Conservation (phyloP, 257 asterid genomes). For the Penstemon davidsonii region DNA sequence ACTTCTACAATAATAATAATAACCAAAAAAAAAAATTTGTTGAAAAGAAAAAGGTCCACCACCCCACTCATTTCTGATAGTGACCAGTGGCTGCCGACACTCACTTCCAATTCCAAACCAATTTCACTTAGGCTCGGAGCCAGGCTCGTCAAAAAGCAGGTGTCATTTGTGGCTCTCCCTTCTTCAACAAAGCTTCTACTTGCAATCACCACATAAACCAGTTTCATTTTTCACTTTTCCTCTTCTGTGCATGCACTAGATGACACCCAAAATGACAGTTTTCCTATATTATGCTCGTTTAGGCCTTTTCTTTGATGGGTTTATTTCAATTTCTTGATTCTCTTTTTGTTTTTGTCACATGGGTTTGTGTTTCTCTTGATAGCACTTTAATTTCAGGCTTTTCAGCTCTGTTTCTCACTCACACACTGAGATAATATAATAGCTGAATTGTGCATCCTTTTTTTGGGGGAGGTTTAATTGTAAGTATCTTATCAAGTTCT, state of each 20-base stretch:
- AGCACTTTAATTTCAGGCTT: background rate
- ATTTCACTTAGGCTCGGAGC: background rate
- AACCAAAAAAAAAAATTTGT: no score
- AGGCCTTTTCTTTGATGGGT: background rate
- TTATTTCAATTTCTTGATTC: slow-evolving; percentile 21
- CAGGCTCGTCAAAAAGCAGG: slow-evolving; percentile 21
- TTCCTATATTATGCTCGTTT: slow-evolving; percentile 15
- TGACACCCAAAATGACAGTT: background rate
- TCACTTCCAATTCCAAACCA: slow-evolving; percentile 33
- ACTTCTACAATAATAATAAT: no score
- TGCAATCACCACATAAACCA: slow-evolving; percentile 29
- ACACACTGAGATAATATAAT: no score
- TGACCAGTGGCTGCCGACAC: slow-evolving; percentile 82
- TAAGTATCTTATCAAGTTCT: background rate
- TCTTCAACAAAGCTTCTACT: slow-evolving; percentile 18
- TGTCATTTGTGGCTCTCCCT: slow-evolving; percentile 35
- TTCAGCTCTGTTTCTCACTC: background rate
- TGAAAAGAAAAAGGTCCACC: slow-evolving; percentile 19
- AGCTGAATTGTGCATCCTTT: background rate
- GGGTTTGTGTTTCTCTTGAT: slow-evolving; percentile 2
- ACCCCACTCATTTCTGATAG: slow-evolving; percentile 33
- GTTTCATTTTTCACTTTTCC: background rate
- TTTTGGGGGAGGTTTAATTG: background rate
- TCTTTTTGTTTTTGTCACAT: background rate
- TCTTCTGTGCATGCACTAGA: slow-evolving; percentile 24